phyloP scores from a whole-genome alignment of 2,329 filamentous ascomycete genomes.

The Rutstroemia sp. region DNA sequence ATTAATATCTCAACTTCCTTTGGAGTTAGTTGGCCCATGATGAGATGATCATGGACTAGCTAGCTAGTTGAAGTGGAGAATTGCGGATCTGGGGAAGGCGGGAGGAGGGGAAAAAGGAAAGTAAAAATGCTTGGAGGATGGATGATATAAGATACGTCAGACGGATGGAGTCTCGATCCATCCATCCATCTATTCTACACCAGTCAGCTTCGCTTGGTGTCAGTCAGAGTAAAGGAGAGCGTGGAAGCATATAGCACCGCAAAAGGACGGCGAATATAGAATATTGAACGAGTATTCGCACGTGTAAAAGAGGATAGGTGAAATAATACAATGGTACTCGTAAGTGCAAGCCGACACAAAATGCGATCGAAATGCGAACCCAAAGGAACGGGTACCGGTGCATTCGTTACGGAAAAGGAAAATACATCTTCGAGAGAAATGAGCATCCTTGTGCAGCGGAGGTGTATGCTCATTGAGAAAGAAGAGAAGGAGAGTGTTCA shows the following conservation, averaged over 20 bases:
- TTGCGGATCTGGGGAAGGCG: not conserved
- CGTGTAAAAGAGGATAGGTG: no score
- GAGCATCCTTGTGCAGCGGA: not conserved
- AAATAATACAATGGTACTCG: no score
- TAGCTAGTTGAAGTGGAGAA: not conserved
- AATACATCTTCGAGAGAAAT: not conserved
- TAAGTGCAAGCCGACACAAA: not conserved
- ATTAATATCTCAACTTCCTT: conserved; percentile 47
- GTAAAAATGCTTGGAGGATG: not conserved
- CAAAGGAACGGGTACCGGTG: not conserved
- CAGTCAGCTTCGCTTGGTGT: no score
- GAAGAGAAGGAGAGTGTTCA: no score
- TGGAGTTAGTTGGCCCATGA: conserved; percentile 11
- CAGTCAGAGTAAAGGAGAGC: no score
- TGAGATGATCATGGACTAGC: not conserved
- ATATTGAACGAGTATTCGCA: no score
- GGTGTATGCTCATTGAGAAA: not conserved
- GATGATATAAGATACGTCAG: no score
- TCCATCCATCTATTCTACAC: conserved; percentile 1
- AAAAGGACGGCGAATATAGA: no score
- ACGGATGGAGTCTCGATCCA: not conserved
- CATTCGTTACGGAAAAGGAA: not conserved
- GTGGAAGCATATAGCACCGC: no score
- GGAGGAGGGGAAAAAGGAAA: not conserved
- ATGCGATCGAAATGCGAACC: not conserved